Conservation (phyloP, 2,329 filamentous ascomycete genomes). For the Myriosclerotinia duriaeana region DNA sequence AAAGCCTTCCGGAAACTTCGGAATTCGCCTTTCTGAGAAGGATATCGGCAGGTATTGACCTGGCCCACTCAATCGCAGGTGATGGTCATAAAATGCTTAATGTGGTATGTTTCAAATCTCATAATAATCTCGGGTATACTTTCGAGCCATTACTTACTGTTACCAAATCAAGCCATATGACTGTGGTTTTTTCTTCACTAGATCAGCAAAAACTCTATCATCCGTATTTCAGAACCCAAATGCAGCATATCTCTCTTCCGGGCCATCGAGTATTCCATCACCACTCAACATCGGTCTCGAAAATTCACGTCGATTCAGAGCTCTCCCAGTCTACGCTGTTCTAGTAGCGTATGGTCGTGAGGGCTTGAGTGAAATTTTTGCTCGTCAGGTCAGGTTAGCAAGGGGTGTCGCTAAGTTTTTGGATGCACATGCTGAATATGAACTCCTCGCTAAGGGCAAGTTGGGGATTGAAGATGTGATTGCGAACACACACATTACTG, state of each 20-base stretch:
- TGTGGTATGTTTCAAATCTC: conserved; percentile 55
- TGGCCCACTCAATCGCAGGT: conserved; percentile 83
- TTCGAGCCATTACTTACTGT: conserved; percentile 18
- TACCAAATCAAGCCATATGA: conserved; percentile 66
- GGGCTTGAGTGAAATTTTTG: conserved; percentile 69
- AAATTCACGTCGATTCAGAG: conserved; percentile 87
- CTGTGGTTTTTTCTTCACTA: conserved; percentile 83
- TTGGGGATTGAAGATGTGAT: conserved; percentile 50
- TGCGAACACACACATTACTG: conserved; percentile 54
- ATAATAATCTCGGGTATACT: neutral
- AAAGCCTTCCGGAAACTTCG: conserved; percentile 57
- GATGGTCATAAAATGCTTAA: conserved; percentile 94
- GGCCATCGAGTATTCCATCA: conserved; percentile 59
- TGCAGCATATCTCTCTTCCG: conserved; percentile 70
- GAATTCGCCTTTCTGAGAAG: conserved; percentile 57
- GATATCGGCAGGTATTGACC: conserved; percentile 64
- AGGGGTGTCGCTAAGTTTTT: conserved; percentile 66
- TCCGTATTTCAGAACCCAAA: conserved; percentile 79
- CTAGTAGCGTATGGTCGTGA: conserved; percentile 70
- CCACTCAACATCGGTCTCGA: conserved; percentile 86
- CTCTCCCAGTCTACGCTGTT: conserved; percentile 83
- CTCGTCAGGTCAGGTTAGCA: conserved; percentile 70
- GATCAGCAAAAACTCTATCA: conserved; percentile 56
- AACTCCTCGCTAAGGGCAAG: conserved; percentile 57
- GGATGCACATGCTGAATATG: conserved; percentile 59